Evolutionary conservation across 805 yeast species (phyloP).

Genomic region (Kodamaea sagamina): DNA sequence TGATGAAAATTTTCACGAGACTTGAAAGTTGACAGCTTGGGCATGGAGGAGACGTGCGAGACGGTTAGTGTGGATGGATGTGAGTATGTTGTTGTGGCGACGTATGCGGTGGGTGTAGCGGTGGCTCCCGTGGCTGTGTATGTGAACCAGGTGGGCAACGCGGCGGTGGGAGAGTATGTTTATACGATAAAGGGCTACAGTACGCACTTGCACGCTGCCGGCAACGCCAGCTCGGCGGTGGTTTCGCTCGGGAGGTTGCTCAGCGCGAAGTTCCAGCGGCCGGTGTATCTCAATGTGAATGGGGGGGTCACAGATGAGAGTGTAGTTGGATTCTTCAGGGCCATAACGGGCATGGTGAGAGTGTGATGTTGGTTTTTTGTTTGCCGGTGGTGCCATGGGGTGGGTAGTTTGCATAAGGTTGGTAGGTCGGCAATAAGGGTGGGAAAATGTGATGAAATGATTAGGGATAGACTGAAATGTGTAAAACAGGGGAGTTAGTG

Average conservation of each 20-base stretch:
- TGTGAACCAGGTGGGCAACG: conserved; percentile 26
- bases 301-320: conserved; percentile 18
- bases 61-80: conserved; percentile 12
- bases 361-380: not conserved
- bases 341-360: conserved; percentile 6
- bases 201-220: conserved; percentile 21
- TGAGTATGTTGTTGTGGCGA: conserved; percentile 20
- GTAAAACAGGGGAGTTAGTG: too few relatives aligned
- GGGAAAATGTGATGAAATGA: too few relatives aligned
- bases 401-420: too few relatives aligned
- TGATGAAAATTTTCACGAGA: too few relatives aligned
- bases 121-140: conserved; percentile 33
- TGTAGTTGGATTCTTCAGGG: conserved; percentile 13
- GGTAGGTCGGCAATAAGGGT: too few relatives aligned
- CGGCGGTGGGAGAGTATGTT: conserved; percentile 29
- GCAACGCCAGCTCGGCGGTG: conserved; percentile 20
- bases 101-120: conserved; percentile 11
- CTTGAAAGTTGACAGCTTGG: not conserved
- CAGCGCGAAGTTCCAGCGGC: conserved; percentile 25
- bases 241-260: conserved; percentile 26
- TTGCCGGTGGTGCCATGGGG: not conserved
- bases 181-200: conserved; percentile 31
- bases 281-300: conserved; percentile 34
- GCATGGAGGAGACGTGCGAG: not conserved
- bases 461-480: too few relatives aligned